phyloP scores from a whole-genome alignment of 164 flowering plant species.

The Vitis rotundifolia region DNA sequence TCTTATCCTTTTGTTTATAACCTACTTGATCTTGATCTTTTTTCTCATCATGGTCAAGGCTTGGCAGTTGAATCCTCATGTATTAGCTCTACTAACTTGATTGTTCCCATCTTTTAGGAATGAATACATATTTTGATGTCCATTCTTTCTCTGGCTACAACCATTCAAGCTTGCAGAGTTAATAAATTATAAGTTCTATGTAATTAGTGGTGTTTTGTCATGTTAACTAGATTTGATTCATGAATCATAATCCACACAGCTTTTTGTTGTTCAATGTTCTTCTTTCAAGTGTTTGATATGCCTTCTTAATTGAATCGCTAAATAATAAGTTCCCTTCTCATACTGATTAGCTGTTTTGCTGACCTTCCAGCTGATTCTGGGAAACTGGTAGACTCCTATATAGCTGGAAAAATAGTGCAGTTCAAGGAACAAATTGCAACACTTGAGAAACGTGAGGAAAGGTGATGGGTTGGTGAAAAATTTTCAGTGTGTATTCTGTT shows the following conservation, averaged over 20 bases:
- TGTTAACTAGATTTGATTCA: background rate
- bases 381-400: conserved; percentile 62
- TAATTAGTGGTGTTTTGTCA: no score
- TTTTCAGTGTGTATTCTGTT: conserved; percentile 1
- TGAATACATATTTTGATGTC: background rate
- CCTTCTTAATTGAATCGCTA: conserved; percentile 4
- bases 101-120: no score
- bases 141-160: no score
- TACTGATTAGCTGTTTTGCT: background rate
- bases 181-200: no score
- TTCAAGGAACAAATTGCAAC: conserved; percentile 93
- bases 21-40: no score
- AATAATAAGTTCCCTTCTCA: background rate
- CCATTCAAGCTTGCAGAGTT: no score
- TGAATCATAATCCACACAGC: background rate
- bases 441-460: conserved; percentile 94
- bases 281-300: background rate
- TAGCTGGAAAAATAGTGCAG: conserved; percentile 80
- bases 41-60: no score
- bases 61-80: no score
- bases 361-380: conserved; percentile 61
- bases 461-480: conserved; percentile 41
- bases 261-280: background rate
- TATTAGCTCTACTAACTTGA: no score
- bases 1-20: no score